Base-by-base conservation (phyloP, 192 early-diverging fungal species). In the Kickxella alabastrina region DNA sequence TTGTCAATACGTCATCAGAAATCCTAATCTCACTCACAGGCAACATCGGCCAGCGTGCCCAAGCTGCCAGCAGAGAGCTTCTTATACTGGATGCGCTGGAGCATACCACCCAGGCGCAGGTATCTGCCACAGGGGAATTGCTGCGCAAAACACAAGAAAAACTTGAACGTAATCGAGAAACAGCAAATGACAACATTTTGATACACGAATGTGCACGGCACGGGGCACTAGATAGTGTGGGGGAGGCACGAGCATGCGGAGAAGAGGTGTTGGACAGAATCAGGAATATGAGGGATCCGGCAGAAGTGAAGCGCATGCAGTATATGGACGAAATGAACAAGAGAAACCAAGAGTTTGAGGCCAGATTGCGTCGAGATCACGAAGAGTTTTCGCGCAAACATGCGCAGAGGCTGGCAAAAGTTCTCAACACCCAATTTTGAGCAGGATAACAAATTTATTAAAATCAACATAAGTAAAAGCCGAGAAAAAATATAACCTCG, bases 341-440 rank as follows among this genome's bases (percentile, higher is more conserved):
- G 22, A 49, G 58, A 21, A 56, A 52, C 41, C 34, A 25, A 4
- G 36, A 22, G 2, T 61, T 68, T 41, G 65, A 68, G 31, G 40
- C 21, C 6, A 38, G 49, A 26, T 50, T 68, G 31, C 43, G 41
- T 8, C 29, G 8, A 19, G 57, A 68, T 3, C 58, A 68, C 14
- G 49, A 56, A 14, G 65, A 68, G 43, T 68, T 60, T 38, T 19
- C 19, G 28, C 44, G 45, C 35, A 57, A 35, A 49, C 65, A 68
- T 26, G 65, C 65, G 7, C 50, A 38, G 37, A 45, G 65, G 14
- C 47, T 68, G 21, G 44, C 65, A 0, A 43, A 17, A 3, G 53
- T 56, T 1, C 17, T 68, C 7, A 49, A 54, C 22, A 59, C 23
- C 14, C 35, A 41, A 6, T 52, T 22, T 52, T 31, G 18, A 14